These are phyloP conservation scores for Exophiala lecanii-corni DNA, from an alignment of 2,329 filamentous ascomycete species.

Conservation along the genomic window DNA sequence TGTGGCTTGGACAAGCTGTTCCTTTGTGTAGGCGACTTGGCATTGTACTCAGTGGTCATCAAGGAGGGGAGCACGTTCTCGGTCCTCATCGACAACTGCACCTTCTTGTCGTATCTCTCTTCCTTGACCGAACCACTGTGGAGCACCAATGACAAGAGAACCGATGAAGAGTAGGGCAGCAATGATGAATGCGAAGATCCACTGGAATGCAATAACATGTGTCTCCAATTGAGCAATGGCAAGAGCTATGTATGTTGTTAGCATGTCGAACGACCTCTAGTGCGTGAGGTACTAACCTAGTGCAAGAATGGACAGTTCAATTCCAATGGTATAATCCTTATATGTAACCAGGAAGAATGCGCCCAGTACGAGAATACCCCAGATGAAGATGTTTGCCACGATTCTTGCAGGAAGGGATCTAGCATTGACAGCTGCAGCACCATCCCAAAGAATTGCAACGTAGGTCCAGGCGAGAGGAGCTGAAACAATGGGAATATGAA, in stretches of 20 bases:
- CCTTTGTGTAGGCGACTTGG: no score
- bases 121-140: constrained; percentile 58
- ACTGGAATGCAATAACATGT: constrained; percentile 74
- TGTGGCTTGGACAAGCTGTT: no score
- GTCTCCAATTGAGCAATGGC: constrained; percentile 72
- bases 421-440: constrained; percentile 72
- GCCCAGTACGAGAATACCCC: constrained; percentile 74
- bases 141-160: constrained; percentile 61
- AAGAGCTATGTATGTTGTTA: constrained; percentile 45
- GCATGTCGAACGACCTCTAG: background rate
- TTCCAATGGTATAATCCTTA: constrained; percentile 74
- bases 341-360: constrained; percentile 68
- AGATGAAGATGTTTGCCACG: constrained; percentile 82
- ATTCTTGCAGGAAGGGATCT: constrained; percentile 66
- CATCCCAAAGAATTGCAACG: constrained; percentile 83
- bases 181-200: constrained; percentile 87
- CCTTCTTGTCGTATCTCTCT: constrained; percentile 45
- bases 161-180: constrained; percentile 69
- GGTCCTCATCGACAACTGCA: constrained; percentile 44
- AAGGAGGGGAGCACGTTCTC: constrained; percentile 52
- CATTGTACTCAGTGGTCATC: constrained; percentile 34
- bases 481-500: constrained; percentile 70
- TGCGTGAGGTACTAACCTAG: constrained; percentile 51
- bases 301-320: constrained; percentile 67
- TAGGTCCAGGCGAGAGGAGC: constrained; percentile 83